Evolutionary conservation across 2,329 filamentous ascomycete species (phyloP), one percentile per base, ranked within the genome.

Genomic region (Curvularia verruculosa): DNA sequence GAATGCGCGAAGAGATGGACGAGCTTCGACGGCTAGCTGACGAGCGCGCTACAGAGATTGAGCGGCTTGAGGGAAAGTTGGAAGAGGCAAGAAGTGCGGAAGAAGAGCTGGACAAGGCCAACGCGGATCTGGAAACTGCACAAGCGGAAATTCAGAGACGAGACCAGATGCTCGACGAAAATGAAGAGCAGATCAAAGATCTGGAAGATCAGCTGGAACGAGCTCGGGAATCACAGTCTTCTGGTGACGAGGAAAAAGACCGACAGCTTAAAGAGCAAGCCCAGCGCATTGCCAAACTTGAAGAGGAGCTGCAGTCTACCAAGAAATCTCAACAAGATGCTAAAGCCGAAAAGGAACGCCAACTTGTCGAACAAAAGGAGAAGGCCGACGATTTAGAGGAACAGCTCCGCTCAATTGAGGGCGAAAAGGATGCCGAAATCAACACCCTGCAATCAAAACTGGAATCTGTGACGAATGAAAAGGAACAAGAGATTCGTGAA

Each of bases 1-100:
- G 82, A 56, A 84, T 91, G 64, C 87, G 86, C 49, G 82, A 85
- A 59, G 86, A 89, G 67, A 79, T 88, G 70, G 79, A 82, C 13
- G 75, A 79, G 52, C 66, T 83, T 51, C 75, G 77, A 50, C 74
- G 72, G 48, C 59, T 80, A 52, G 78, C 79, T 7, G 79, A 82
- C 15, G 77, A 81, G 53, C 78, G 77, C 29, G 74, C 66, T 4
- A 68, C 59, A 2, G 75, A 78, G 54, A 49, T 78, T 9, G 66
- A 74, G 28, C 64, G 68, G 15, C 60, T 78, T 5, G 72, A 76
- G 49, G 68, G 69, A 3, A 72, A 72, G 51, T 51, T 77, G 8
- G 73, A 74, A 21, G 70, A 74, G 12, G 70, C 68, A 3, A 65
- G 62, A 6, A 61, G 60, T 29, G 60, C 67, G 19, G 68, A 74